Evolutionary conservation across 1,284 basidiomycete genomes (phyloP).

Genomic region (Sanguinoderma infundibulare): DNA sequence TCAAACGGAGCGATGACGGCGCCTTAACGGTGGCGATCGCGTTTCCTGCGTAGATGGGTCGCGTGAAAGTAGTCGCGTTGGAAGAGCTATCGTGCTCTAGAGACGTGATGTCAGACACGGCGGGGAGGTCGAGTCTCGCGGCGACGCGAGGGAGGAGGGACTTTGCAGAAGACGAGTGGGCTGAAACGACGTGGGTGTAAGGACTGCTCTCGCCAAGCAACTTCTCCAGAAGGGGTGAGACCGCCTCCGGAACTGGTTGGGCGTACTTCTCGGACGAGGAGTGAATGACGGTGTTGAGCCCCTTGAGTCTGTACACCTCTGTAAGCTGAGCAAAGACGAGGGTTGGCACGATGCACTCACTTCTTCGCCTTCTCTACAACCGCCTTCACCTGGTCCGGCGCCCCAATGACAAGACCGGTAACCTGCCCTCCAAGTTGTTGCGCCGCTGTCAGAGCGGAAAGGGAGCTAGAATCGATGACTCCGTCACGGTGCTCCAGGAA

Average conservation of each 20-base stretch:
- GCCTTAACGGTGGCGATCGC: constrained; percentile 94
- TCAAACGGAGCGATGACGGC: constrained; percentile 74
- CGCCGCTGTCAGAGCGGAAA: constrained; percentile 91
- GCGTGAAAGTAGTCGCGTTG: constrained; percentile 81
- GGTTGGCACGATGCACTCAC: constrained; percentile 46
- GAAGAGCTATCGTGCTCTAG: constrained; percentile 78
- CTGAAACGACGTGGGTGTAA: constrained; percentile 89
- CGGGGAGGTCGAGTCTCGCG: constrained; percentile 83
- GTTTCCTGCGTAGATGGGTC: constrained; percentile 98
- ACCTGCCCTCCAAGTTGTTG: constrained; percentile 85
- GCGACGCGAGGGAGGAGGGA: constrained; percentile 88
- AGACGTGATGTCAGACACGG: constrained; percentile 90
- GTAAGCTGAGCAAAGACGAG: background rate
- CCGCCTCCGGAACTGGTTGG: constrained; percentile 47
- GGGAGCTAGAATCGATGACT: constrained; percentile 81
- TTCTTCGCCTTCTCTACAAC: constrained; percentile 82
- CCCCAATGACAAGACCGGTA: constrained; percentile 87
- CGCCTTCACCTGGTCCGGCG: constrained; percentile 68
- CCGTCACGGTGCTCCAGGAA: constrained; percentile 90
- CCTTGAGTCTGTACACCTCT: constrained; percentile 43
- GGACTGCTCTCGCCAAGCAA: constrained; percentile 45
- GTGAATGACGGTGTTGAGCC: constrained; percentile 48
- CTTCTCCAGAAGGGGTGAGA: constrained; percentile 48
- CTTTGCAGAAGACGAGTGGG: constrained; percentile 78
- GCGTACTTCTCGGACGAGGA: constrained; percentile 51